A percentile compares a stretch with the other conserved stretches of the same genome.
Evolutionary conservation across 164 flowering plant species (phyloP).

Genomic region (Aristolochia californica): DNA sequence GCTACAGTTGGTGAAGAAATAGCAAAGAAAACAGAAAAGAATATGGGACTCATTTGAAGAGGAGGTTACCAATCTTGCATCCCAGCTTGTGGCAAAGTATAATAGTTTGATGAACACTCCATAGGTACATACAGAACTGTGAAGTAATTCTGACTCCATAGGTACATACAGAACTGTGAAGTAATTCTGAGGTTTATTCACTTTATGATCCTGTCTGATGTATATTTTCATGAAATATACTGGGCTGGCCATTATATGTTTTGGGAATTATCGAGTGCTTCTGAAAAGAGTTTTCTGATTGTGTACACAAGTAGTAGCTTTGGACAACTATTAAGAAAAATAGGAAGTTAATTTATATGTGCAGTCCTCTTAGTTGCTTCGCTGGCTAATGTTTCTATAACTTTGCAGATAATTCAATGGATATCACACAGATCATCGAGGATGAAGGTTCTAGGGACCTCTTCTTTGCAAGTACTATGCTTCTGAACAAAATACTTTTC

Average conservation of each 20-base stretch:
- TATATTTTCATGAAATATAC: background rate
- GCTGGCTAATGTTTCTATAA: background rate
- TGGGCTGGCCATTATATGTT: no score
- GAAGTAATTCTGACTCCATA: constrained; percentile 18
- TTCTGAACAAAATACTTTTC: background rate
- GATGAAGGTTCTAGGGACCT: constrained; percentile 82
- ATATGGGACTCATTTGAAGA: constrained; percentile 33
- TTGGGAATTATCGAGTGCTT: no score
- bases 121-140: constrained; percentile 32
- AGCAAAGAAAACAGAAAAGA: constrained; percentile 30
- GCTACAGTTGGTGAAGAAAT: constrained; percentile 27
- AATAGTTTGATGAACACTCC: constrained; percentile 57
- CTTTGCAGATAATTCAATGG: constrained; percentile 67
- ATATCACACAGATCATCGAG: constrained; percentile 54
- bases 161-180: constrained; percentile 26
- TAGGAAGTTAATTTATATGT: no score
- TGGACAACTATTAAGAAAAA: no score
- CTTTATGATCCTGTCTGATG: background rate
- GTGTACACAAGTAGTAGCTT: no score
- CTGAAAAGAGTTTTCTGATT: no score
- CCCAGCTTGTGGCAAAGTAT: constrained; percentile 84
- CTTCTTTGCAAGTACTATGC: constrained; percentile 49
- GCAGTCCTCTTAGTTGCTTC: background rate
- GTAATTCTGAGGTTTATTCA: background rate
- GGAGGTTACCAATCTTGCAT: constrained; percentile 50